Base-by-base conservation (phyloP, 306 rosid genomes). In the Quercus agrifolia region DNA sequence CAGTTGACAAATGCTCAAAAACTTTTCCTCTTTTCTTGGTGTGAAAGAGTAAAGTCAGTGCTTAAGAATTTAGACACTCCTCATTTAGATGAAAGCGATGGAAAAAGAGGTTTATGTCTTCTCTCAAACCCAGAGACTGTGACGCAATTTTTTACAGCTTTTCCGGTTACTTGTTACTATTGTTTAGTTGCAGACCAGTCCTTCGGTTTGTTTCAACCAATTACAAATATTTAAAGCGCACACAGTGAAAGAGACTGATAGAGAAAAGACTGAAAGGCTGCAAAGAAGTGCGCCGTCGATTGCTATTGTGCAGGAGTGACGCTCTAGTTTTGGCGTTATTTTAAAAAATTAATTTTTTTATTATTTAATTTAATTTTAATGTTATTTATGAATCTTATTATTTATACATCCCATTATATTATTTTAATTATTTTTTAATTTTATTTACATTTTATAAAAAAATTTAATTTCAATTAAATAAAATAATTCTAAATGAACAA, bases 41-140 rank as follows among this genome's bases (percentile, higher is more conserved):
- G 44, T 20, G 77, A 68, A 51, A 20, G 63, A 27, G 35, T 13
- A 2, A 46, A 77, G 77, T 35, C 17, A 23, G 74, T 20, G 38
- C 1, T 69, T 41, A 41, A 18, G 28, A 30, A 38, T 38, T 38
- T 41, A 30, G 38, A 28, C 14, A 21, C 49, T 4, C 71, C 27
- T 2, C 58, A 28, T 55, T n/a, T 14, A 19, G 3, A 21, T 2
- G 27, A 19, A 23, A 66, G 19, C 33, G 27, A 67, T n/a, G 3
- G 49, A 1, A 58, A 81, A 56, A 35, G 78, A 11, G 69, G 8
- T 23, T 56, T 21, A 54, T 70, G 83, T 70, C 85, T 69, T 33
- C 35, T 74, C 80, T 70, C 77, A 78, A 75, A 73, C 46, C 56
- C 81, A 38, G 49, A 66, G 63, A 79, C 75, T 17, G 69, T 59